These are phyloP conservation scores for Aspergillus neotritici DNA, from an alignment of 2,329 filamentous ascomycete species.

Conservation along the genomic window DNA sequence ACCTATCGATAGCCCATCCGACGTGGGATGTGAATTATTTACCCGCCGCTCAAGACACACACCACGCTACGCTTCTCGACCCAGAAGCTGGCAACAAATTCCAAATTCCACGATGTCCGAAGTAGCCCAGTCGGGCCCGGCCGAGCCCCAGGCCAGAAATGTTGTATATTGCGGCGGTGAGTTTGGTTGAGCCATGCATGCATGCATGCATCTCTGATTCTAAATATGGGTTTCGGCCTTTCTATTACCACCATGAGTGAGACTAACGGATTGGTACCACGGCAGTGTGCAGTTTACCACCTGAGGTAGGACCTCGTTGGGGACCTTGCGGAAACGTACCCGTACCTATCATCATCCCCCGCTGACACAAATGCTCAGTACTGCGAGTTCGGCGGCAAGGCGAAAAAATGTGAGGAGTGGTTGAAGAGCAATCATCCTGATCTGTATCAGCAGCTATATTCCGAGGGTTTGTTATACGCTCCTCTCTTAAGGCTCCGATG, in stretches of 20 bases:
- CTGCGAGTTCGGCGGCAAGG: constrained; percentile 95
- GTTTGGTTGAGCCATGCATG: constrained; percentile 13
- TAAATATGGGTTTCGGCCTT: too few species aligned
- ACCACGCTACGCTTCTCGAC: too few species aligned
- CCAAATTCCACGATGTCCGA: constrained; percentile 26
- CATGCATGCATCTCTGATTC: too few species aligned
- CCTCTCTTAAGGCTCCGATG: background rate
- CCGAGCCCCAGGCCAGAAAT: constrained; percentile 47
- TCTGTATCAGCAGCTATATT: constrained; percentile 78
- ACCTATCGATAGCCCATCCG: background rate
- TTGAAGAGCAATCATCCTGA: constrained; percentile 67
- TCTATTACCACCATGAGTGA: too few species aligned
- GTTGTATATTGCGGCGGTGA: constrained; percentile 59
- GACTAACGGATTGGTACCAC: constrained; percentile 1
- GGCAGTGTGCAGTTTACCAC: constrained; percentile 59
- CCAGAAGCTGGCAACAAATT: background rate
- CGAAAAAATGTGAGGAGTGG: constrained; percentile 97
- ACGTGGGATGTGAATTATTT: background rate
- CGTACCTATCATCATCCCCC: too few species aligned
- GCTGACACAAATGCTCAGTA: constrained; percentile 55
- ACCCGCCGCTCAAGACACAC: background rate
- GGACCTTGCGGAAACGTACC: too few species aligned
- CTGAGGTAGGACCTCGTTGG: constrained; percentile 51
- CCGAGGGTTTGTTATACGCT: constrained; percentile 56
- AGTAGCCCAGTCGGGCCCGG: constrained; percentile 27